A percentile compares a stretch with the other conserved stretches of the same genome.
Evolutionary conservation across 495 filamentous ascomycete species (phyloP).

Genomic region (Trichoderma gamsii): DNA sequence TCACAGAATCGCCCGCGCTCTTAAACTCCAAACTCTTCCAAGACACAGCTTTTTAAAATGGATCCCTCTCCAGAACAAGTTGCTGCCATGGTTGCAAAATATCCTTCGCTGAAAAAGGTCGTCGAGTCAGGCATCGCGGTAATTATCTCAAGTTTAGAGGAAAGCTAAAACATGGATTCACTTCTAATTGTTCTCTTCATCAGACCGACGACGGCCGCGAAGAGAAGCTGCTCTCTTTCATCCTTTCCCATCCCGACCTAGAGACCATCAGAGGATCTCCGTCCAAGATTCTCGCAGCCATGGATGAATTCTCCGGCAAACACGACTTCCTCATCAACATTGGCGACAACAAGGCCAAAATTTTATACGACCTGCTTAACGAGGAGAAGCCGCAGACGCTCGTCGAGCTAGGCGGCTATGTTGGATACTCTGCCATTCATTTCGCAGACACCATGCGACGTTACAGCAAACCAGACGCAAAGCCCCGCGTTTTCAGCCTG

Average conservation of each 20-base stretch:
- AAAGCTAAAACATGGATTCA: neutral
- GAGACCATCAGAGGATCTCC: constrained; percentile 60
- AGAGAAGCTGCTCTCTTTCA: constrained; percentile 61
- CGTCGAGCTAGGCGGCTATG: constrained; percentile 75
- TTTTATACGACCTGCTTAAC: constrained; percentile 58
- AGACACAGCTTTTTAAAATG: neutral
- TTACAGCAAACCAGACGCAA: constrained; percentile 35
- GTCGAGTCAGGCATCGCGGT: neutral
- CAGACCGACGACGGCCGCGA: constrained; percentile 61
- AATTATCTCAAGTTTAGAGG: neutral
- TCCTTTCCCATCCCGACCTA: constrained; percentile 50
- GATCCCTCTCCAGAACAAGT: neutral
- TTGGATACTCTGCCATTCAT: constrained; percentile 72
- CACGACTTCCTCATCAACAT: constrained; percentile 74
- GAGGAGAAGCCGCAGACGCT: constrained; percentile 50
- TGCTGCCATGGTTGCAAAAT: neutral
- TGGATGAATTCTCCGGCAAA: constrained; percentile 63
- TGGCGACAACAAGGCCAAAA: constrained; percentile 62
- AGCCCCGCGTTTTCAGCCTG: constrained; percentile 57
- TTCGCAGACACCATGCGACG: constrained; percentile 58
- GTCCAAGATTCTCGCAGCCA: constrained; percentile 54
- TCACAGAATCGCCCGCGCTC: too few relatives aligned
- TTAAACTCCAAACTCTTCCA: too few relatives aligned
- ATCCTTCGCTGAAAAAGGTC: neutral
- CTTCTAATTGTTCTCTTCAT: neutral